Evolutionary conservation across 1,139 yeast species (phyloP).

Genomic region (Candida dubliniensis): DNA sequence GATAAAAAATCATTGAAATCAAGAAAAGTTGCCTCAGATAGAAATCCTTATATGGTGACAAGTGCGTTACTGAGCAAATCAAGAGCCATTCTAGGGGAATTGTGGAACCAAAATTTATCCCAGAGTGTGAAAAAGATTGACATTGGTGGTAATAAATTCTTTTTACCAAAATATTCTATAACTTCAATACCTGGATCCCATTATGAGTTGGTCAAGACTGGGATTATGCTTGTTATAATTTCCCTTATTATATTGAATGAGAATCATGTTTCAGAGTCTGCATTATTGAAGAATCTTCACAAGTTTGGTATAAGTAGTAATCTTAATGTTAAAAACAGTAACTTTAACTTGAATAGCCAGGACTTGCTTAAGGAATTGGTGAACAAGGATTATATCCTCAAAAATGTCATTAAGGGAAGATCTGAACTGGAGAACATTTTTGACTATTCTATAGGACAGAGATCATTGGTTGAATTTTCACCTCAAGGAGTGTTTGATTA

Average conservation of each 20-base stretch:
- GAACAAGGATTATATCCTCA: constrained; percentile 33
- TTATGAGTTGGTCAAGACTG: constrained; percentile 31
- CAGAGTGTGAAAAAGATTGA: constrained; percentile 6
- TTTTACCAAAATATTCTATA: constrained; percentile 15
- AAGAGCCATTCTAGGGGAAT: constrained; percentile 21
- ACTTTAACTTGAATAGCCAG: constrained; percentile 22
- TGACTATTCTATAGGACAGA: constrained; percentile 34
- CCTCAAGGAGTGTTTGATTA: constrained; percentile 31
- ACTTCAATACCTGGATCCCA: constrained; percentile 21
- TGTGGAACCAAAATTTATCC: constrained; percentile 19
- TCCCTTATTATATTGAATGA: constrained; percentile 34
- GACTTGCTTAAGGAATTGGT: constrained; percentile 33
- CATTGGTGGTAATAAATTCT: constrained; percentile 18
- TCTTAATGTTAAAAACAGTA: constrained; percentile 23
- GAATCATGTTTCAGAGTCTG: constrained; percentile 32
- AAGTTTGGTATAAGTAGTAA: constrained; percentile 33
- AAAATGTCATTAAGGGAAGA: constrained; percentile 16
- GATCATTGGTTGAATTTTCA: constrained; percentile 36
- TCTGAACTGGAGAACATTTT: constrained; percentile 18
- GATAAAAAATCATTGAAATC: constrained; percentile 8
- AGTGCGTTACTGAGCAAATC: constrained; percentile 23
- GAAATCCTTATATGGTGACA: constrained; percentile 20
- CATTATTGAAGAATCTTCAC: constrained; percentile 22
- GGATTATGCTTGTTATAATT: constrained; percentile 28
- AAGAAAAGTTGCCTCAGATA: background rate